Conservation (phyloP, 306 rosid species). For the Lupinus albus region DNA sequence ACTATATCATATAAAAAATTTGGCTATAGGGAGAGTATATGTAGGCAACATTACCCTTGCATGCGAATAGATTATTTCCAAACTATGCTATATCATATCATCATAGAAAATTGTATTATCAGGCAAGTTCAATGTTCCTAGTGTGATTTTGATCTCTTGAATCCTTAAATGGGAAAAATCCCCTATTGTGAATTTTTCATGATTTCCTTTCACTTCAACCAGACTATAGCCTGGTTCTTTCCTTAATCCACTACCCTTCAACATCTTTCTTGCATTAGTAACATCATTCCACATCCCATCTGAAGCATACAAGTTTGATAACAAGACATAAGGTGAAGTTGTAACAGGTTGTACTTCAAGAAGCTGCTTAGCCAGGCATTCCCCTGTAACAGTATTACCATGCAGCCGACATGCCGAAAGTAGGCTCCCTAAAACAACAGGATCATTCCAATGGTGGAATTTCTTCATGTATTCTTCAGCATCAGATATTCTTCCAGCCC, state of each 20-base stretch:
- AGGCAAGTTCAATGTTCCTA: constrained; percentile 34
- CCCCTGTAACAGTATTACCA: constrained; percentile 43
- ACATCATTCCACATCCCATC: constrained; percentile 52
- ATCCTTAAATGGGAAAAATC: constrained; percentile 44
- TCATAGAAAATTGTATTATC: constrained; percentile 20
- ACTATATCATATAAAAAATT: too few species aligned
- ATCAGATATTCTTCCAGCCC: constrained; percentile 47
- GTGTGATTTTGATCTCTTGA: constrained; percentile 36
- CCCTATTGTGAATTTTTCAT: constrained; percentile 42
- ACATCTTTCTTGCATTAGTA: constrained; percentile 43
- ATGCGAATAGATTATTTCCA: too few species aligned
- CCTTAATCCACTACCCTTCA: constrained; percentile 52
- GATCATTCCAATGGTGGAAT: constrained; percentile 42
- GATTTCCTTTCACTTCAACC: constrained; percentile 47
- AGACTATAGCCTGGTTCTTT: constrained; percentile 48
- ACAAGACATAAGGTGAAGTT: constrained; percentile 49
- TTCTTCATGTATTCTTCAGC: constrained; percentile 46
- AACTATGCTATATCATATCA: not conserved
- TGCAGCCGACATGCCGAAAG: constrained; percentile 53
- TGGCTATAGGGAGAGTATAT: too few species aligned
- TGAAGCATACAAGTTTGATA: constrained; percentile 53
- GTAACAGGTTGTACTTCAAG: constrained; percentile 39
- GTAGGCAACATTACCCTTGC: too few species aligned
- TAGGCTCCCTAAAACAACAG: constrained; percentile 48
- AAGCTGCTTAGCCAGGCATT: constrained; percentile 44